These are phyloP conservation scores for Bolboschoenoplectus hybrid DNA, from an alignment of 202 grass and related monocot species.

Conservation along the genomic window DNA sequence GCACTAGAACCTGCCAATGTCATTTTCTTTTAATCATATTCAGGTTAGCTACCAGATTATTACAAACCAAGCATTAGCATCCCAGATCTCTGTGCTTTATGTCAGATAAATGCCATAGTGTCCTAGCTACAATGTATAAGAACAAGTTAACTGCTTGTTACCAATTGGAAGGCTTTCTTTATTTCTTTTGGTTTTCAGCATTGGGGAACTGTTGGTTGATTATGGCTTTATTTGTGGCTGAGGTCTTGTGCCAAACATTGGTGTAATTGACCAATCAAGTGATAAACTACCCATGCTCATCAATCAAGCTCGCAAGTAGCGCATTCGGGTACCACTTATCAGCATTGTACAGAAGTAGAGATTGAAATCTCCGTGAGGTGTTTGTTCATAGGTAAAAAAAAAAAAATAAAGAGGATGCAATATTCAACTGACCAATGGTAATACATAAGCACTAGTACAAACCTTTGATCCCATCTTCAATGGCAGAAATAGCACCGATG, in stretches of 20 bases:
- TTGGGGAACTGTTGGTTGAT: not conserved
- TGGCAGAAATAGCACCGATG: conserved; percentile 96
- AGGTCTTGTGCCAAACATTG: not conserved
- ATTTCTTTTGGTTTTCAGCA: not conserved
- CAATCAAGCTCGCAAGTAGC: not conserved
- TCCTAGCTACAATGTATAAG: not conserved
- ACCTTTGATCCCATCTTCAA: conserved; percentile 98
- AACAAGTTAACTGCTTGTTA: not conserved
- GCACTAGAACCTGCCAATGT: conserved; percentile 57
- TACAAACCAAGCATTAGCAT: conserved; percentile 6
- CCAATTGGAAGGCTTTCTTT: not conserved
- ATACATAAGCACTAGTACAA: not conserved
- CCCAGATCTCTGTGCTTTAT: not conserved
- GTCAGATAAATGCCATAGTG: not conserved
- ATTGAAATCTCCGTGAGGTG: not conserved
- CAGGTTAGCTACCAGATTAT: not conserved
- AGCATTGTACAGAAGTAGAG: not conserved
- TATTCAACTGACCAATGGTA: not conserved
- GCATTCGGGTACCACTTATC: not conserved
- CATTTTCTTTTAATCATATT: conserved; percentile 17
- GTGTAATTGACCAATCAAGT: not conserved
- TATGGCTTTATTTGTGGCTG: not conserved
- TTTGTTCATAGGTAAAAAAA: not conserved
- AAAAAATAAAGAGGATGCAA: not conserved
- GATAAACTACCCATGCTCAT: not conserved